A percentile compares a stretch with the other conserved stretches of the same genome.
These are phyloP conservation scores for Phytophthora pseudosyringae DNA, from an alignment of 352 stramenopile species.

Conservation along the genomic window DNA sequence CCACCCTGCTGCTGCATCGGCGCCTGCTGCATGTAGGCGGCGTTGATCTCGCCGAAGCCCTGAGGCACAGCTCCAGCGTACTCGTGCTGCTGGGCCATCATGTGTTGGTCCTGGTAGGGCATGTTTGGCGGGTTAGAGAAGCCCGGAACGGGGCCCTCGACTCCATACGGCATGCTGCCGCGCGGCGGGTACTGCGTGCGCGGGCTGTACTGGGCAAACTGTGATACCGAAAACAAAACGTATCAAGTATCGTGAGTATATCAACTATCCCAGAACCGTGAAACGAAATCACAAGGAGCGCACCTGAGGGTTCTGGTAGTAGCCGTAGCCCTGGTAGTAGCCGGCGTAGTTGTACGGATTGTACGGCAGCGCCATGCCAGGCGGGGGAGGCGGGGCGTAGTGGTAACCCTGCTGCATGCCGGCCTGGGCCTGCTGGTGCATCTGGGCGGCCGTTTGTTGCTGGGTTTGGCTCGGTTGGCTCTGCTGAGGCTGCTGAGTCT, in stretches of 20 bases:
- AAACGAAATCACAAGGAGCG: constrained; percentile 3
- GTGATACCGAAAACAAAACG: constrained; percentile 8
- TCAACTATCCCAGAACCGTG: background rate
- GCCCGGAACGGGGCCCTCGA: constrained; percentile 79
- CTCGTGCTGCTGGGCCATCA: constrained; percentile 82
- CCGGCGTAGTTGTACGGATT: constrained; percentile 90
- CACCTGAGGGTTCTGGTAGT: constrained; percentile 90
- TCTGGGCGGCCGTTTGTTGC: constrained; percentile 59
- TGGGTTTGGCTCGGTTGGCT: constrained; percentile 40
- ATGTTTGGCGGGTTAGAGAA: constrained; percentile 84
- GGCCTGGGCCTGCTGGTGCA: constrained; percentile 62
- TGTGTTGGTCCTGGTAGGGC: constrained; percentile 87
- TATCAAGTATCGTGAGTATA: constrained; percentile 5
- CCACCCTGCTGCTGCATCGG: constrained; percentile 54
- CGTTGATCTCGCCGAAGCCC: constrained; percentile 86
- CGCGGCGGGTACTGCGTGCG: constrained; percentile 86
- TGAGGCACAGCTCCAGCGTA: constrained; percentile 78
- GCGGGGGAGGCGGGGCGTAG: constrained; percentile 83
- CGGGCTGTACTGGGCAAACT: constrained; percentile 89
- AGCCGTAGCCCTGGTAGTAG: constrained; percentile 89
- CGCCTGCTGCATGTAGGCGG: constrained; percentile 74
- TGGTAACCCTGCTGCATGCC: constrained; percentile 81
- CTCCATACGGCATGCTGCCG: constrained; percentile 84
- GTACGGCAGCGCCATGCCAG: constrained; percentile 88
- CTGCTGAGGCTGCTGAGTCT: constrained; percentile 47